Evolutionary conservation across 805 yeast genomes (phyloP).

Genomic region (Lachancea dasiensis): DNA sequence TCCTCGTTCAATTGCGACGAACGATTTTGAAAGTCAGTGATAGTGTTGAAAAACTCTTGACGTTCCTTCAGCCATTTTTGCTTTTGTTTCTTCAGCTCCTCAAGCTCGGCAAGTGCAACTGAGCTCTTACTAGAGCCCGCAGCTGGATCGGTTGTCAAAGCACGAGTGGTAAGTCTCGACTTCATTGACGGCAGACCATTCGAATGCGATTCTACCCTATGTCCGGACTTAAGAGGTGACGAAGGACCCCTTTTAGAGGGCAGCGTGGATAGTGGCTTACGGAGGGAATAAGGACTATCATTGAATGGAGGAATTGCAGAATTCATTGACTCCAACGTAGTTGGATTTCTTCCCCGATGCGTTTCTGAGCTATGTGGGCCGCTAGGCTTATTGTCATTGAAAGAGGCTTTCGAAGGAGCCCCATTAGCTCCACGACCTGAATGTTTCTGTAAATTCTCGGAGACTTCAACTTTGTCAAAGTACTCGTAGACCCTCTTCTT

Average conservation of each 20-base stretch:
- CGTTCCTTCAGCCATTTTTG: slow-evolving; percentile 31
- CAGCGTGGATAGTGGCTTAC: slow-evolving; percentile 31
- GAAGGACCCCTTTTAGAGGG: slow-evolving; percentile 68
- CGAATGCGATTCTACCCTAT: slow-evolving; percentile 2
- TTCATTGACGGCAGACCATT: slow-evolving; percentile 37
- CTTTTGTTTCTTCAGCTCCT: slow-evolving; percentile 48
- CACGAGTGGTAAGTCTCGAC: slow-evolving; percentile 33
- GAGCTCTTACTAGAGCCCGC: not conserved
- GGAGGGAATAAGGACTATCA: slow-evolving; percentile 11
- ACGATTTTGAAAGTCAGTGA: slow-evolving; percentile 28
- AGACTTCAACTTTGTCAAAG: slow-evolving; percentile 32
- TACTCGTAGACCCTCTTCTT: slow-evolving; percentile 60
- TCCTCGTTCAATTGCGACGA: slow-evolving; percentile 46
- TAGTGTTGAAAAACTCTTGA: slow-evolving; percentile 27
- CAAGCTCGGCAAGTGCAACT: slow-evolving; percentile 8
- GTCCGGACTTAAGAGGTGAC: slow-evolving; percentile 51
- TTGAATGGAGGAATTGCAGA: slow-evolving; percentile 9
- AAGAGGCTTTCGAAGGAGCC: not conserved
- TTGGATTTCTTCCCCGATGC: slow-evolving; percentile 1
- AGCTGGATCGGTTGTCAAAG: slow-evolving; percentile 12
- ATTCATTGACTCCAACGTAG: not conserved
- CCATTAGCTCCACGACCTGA: not conserved
- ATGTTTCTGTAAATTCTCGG: not conserved
- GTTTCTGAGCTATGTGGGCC: slow-evolving; percentile 8
- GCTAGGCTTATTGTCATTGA: slow-evolving; percentile 3